Conservation (phyloP, 768 basidiomycete species). For the Lentinula sp. region DNA sequence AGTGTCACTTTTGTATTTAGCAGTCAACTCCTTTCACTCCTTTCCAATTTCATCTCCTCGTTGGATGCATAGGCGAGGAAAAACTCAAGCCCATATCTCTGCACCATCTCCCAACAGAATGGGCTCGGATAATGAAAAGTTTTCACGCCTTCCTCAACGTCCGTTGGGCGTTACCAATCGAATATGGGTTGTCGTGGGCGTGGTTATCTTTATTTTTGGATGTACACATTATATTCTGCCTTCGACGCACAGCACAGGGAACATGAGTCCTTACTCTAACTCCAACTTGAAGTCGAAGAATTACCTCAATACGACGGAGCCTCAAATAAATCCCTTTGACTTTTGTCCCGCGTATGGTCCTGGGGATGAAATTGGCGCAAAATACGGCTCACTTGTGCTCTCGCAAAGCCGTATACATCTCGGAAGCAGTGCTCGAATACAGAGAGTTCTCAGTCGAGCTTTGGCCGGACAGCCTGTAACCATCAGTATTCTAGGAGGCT, state of each 20-base stretch:
- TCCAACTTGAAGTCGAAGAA: slow-evolving; percentile 64
- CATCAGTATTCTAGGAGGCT: slow-evolving; percentile 86
- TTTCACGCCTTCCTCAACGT: slow-evolving; percentile 49
- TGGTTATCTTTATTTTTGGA: slow-evolving; percentile 48
- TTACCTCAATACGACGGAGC: slow-evolving; percentile 65
- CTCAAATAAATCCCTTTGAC: slow-evolving; percentile 68
- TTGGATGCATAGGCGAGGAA: slow-evolving; percentile 51
- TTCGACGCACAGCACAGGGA: slow-evolving; percentile 20
- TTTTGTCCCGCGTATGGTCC: slow-evolving; percentile 91
- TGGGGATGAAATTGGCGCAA: slow-evolving; percentile 69
- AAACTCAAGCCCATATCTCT: slow-evolving; percentile 52
- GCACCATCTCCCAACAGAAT: slow-evolving; percentile 38
- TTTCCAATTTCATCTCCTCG: slow-evolving; percentile 2
- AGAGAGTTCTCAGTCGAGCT: slow-evolving; percentile 78
- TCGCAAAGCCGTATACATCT: slow-evolving; percentile 70
- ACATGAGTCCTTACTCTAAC: slow-evolving; percentile 27
- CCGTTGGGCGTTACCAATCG: slow-evolving; percentile 60
- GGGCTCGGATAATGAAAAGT: slow-evolving; percentile 43
- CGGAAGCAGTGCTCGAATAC: slow-evolving; percentile 78
- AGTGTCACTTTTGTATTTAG: not conserved
- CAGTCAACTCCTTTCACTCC: not conserved
- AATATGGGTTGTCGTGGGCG: slow-evolving; percentile 56
- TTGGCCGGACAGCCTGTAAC: slow-evolving; percentile 82
- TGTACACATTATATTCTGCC: slow-evolving; percentile 55
- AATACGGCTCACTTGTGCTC: slow-evolving; percentile 72